Evolutionary conservation across 768 basidiomycete species (phyloP).

Genomic region (Naganishia friedmannii): DNA sequence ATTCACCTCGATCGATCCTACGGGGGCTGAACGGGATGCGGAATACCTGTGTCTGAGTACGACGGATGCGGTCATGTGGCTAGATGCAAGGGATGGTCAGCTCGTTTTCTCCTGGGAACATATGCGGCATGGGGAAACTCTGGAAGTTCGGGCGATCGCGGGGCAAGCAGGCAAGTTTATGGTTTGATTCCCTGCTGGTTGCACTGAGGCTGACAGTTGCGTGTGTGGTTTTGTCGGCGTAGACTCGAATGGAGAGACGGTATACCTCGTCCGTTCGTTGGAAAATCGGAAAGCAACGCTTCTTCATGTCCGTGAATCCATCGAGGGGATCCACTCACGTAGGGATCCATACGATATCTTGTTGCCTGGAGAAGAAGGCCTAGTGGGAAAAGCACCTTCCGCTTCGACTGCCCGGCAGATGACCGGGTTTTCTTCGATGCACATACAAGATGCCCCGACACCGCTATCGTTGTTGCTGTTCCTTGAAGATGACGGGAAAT

Average conservation of each 20-base stretch:
- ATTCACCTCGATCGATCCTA: slow-evolving; percentile 20
- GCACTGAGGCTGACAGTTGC: not conserved
- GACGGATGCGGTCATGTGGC: slow-evolving; percentile 18
- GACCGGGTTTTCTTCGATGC: not conserved
- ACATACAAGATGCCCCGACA: not conserved
- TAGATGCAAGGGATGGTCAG: slow-evolving; percentile 17
- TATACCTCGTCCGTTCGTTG: not conserved
- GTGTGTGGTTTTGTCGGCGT: not conserved
- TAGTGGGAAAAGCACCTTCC: too few species aligned
- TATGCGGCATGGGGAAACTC: slow-evolving; percentile 5
- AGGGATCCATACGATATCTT: slow-evolving; percentile 1
- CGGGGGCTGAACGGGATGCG: not conserved
- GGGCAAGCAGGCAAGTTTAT: not conserved
- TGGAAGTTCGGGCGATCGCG: not conserved
- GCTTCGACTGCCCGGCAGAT: not conserved
- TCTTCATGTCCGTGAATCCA: slow-evolving; percentile 5
- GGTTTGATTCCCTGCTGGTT: not conserved
- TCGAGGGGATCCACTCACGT: slow-evolving; percentile 10
- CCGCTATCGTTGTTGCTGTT: not conserved
- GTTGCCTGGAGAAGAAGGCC: not conserved
- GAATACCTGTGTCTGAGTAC: slow-evolving; percentile 18
- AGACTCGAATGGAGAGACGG: not conserved
- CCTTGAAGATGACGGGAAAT: not conserved
- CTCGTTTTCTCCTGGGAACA: slow-evolving; percentile 21
- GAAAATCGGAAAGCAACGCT: not conserved